Percentiles rank a stretch among this genome's conserved stretches.
phyloP scores from a whole-genome alignment of 768 basidiomycete species.

The Trametes cingulata region DNA sequence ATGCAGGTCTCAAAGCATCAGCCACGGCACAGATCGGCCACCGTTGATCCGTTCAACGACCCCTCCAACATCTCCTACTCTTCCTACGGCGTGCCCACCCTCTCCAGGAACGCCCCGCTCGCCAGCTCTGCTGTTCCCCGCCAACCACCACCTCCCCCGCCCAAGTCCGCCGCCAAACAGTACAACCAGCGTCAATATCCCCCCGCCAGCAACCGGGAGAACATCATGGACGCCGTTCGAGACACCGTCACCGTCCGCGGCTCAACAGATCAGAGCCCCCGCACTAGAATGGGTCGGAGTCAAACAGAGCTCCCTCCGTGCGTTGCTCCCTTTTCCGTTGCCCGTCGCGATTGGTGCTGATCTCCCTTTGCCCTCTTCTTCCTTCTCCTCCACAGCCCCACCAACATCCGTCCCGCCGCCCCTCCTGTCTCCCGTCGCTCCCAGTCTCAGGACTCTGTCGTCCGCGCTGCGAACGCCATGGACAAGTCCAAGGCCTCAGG shows the following conservation, averaged over 20 bases:
- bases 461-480: conserved; percentile 38
- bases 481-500: conserved; percentile 50
- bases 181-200: conserved; percentile 30
- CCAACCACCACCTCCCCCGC: conserved; percentile 35
- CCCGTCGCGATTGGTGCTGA: conserved; percentile 15
- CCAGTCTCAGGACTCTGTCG: conserved; percentile 50
- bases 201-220: conserved; percentile 36
- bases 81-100: conserved; percentile 33
- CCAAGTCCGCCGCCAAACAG: conserved; percentile 39
- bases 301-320: conserved; percentile 51
- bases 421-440: conserved; percentile 42
- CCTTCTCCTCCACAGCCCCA: conserved; percentile 18
- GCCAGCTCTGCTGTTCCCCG: background rate
- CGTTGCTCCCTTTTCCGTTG: conserved; percentile 32
- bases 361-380: conserved; percentile 9
- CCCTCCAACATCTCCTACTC: conserved; percentile 32
- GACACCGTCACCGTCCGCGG: conserved; percentile 64
- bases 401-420: conserved; percentile 28
- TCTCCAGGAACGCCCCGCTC: conserved; percentile 30
- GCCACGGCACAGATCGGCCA: conserved; percentile 29
- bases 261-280: conserved; percentile 43
- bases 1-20: conserved; percentile 32
- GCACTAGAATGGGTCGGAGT: conserved; percentile 54
- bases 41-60: conserved; percentile 34
- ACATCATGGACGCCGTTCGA: conserved; percentile 64